Conservation (phyloP, 1,284 basidiomycete genomes). For the Puccinia triticina region DNA sequence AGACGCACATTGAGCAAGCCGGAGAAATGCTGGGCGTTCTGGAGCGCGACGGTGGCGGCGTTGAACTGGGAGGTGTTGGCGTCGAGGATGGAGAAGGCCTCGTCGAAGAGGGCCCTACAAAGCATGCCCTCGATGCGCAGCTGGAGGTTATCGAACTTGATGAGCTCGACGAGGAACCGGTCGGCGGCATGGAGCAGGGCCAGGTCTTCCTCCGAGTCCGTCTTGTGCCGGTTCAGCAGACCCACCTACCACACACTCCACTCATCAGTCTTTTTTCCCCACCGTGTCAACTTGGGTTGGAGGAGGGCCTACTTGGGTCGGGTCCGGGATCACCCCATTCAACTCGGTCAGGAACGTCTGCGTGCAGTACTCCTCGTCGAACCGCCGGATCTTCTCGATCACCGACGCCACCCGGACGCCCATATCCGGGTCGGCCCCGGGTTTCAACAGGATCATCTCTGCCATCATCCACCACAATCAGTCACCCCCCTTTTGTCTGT, state of each 20-base stretch:
- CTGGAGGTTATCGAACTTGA: slow-evolving; percentile 89
- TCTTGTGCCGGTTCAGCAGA: slow-evolving; percentile 86
- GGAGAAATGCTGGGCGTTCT: slow-evolving; percentile 79
- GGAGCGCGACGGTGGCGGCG: slow-evolving; percentile 75
- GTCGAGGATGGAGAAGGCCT: slow-evolving; percentile 70
- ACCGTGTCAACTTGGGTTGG: too few relatives aligned
- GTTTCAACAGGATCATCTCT: slow-evolving; percentile 81
- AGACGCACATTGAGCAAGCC: slow-evolving; percentile 75
- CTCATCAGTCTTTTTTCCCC: neutral
- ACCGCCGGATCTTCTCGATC: slow-evolving; percentile 72
- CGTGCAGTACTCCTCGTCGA: slow-evolving; percentile 80
- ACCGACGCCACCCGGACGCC: slow-evolving; percentile 65
- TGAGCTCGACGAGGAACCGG: slow-evolving; percentile 92
- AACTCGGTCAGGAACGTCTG: slow-evolving; percentile 84
- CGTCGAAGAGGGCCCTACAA: slow-evolving; percentile 82
- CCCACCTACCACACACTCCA: slow-evolving; percentile 67
- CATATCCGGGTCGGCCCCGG: slow-evolving; percentile 68
- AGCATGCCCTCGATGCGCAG: slow-evolving; percentile 93
- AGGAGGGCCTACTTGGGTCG: slow-evolving; percentile 72
- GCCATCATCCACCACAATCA: slow-evolving; percentile 1
- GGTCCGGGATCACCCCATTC: slow-evolving; percentile 80
- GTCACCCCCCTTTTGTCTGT: too few relatives aligned
- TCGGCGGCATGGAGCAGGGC: slow-evolving; percentile 88
- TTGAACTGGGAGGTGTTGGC: slow-evolving; percentile 77
- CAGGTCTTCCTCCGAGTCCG: slow-evolving; percentile 83